Percentiles rank a stretch among this genome's conserved stretches.
phyloP scores from a whole-genome alignment of 768 basidiomycete genomes.

The Boletus sensibilis region DNA sequence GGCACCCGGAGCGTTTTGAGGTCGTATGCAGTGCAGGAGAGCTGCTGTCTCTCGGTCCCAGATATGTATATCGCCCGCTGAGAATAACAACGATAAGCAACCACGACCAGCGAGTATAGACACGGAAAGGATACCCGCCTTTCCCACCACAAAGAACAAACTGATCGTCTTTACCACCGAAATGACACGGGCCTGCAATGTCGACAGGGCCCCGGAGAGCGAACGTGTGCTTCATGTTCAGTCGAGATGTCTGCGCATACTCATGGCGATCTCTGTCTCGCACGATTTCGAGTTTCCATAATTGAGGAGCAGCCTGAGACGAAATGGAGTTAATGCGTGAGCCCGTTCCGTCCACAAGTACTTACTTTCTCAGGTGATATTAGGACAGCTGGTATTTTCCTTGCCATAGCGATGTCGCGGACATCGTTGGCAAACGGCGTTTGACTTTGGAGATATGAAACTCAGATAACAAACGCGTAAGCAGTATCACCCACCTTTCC shows the following conservation, averaged over 20 bases:
- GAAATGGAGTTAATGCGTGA: slow-evolving; percentile 10
- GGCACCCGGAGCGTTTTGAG: slow-evolving; percentile 45
- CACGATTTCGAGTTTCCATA: slow-evolving; percentile 69
- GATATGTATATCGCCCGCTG: slow-evolving; percentile 80
- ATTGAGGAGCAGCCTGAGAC: slow-evolving; percentile 66
- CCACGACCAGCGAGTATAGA: background rate
- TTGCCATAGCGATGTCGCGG: slow-evolving; percentile 49
- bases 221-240: slow-evolving; percentile 62
- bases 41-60: slow-evolving; percentile 83
- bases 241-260: slow-evolving; percentile 30
- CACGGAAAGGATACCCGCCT: slow-evolving; percentile 38
- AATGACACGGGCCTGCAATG: slow-evolving; percentile 80
- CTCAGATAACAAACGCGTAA: background rate
- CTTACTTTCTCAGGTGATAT: slow-evolving; percentile 36
- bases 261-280: slow-evolving; percentile 48
- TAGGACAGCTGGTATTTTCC: slow-evolving; percentile 43
- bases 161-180: slow-evolving; percentile 78
- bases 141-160: slow-evolving; percentile 77
- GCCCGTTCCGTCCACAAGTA: slow-evolving; percentile 5
- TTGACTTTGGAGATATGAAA: slow-evolving; percentile 38
- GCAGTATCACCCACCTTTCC: slow-evolving; percentile 40
- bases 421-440: slow-evolving; percentile 56
- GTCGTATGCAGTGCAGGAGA: slow-evolving; percentile 66
- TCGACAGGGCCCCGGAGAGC: slow-evolving; percentile 66
- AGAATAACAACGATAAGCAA: slow-evolving; percentile 1